phyloP scores from a whole-genome alignment of 164 flowering plant genomes.

The Platanus orientalis region DNA sequence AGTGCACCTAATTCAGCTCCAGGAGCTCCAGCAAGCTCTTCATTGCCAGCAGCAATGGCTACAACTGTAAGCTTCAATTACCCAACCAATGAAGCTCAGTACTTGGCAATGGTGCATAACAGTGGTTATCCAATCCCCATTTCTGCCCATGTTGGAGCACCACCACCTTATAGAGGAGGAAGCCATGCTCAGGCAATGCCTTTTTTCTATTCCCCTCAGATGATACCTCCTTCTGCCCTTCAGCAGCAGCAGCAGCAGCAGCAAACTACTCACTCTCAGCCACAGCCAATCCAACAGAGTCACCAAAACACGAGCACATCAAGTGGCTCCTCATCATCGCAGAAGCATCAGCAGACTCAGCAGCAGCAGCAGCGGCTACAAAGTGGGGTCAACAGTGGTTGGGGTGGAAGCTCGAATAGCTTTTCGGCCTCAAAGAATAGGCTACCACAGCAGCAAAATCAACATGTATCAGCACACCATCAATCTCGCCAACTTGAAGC shows the following conservation, averaged over 20 bases:
- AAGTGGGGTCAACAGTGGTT: constrained; percentile 32
- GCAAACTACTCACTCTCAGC: constrained; percentile 33
- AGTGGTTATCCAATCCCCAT: constrained; percentile 74
- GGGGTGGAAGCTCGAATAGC: constrained; percentile 40
- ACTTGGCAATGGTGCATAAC: constrained; percentile 77
- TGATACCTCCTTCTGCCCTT: constrained; percentile 85
- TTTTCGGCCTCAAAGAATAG: constrained; percentile 47
- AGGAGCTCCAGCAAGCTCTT: constrained; percentile 22
- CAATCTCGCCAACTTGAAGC: constrained; percentile 49
- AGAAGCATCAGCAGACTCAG: constrained; percentile 67
- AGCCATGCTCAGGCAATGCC: constrained; percentile 66
- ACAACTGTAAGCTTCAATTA: constrained; percentile 74
- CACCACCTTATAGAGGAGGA: constrained; percentile 67
- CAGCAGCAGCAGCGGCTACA: constrained; percentile 59
- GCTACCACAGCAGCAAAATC: constrained; percentile 34
- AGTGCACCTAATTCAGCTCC: constrained; percentile 35
- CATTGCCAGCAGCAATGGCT: constrained; percentile 30
- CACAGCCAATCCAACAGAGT: constrained; percentile 42
- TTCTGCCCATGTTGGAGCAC: constrained; percentile 69
- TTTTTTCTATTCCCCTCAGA: constrained; percentile 78
- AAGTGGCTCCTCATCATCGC: constrained; percentile 75
- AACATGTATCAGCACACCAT: constrained; percentile 24
- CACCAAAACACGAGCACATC: constrained; percentile 65
- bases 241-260: constrained; percentile 66
- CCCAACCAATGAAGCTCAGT: constrained; percentile 80